Conservation (phyloP, 2,329 filamentous ascomycete species). For the Microdochium bolleyi region DNA sequence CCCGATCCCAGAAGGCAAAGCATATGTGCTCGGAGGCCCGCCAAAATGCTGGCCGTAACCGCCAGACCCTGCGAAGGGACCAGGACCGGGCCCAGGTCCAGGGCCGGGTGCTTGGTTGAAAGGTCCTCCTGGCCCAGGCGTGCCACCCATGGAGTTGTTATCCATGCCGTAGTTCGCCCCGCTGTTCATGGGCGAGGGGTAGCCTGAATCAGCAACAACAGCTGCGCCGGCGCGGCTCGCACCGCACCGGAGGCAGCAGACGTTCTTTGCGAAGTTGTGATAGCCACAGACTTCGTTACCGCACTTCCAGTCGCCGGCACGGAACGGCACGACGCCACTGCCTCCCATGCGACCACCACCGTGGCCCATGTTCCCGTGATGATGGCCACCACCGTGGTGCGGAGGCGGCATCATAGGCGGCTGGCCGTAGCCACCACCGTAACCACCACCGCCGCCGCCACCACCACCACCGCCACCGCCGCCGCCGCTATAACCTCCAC, state of each 20-base stretch:
- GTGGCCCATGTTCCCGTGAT: constrained; percentile 40
- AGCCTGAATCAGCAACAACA: constrained; percentile 88
- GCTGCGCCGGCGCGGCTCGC: constrained; percentile 90
- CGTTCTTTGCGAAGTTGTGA: constrained; percentile 99
- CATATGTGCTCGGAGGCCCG: constrained; percentile 81
- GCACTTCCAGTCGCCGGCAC: constrained; percentile 98
- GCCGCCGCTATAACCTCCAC: constrained; percentile 51
- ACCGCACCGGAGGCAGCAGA: constrained; percentile 92
- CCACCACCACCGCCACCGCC: constrained; percentile 57
- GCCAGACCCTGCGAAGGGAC: constrained; percentile 57
- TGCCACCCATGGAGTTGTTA: constrained; percentile 79
- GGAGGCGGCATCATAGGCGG: constrained; percentile 75
- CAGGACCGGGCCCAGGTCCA: constrained; percentile 59
- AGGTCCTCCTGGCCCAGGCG: constrained; percentile 62
- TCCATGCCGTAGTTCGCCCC: constrained; percentile 78
- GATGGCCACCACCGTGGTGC: constrained; percentile 59
- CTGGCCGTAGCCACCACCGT: constrained; percentile 55
- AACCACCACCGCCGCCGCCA: constrained; percentile 34
- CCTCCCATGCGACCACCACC: constrained; percentile 67
- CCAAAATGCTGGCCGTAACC: constrained; percentile 76
- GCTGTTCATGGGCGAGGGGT: constrained; percentile 83
- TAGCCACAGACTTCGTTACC: constrained; percentile 96
- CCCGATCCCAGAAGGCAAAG: constrained; percentile 76
- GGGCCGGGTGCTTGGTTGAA: constrained; percentile 62
- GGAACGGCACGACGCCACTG: constrained; percentile 87